Evolutionary conservation across 768 basidiomycete species (phyloP), one percentile per base, ranked within the genome.

Genomic region (Cubamyces sp.): DNA sequence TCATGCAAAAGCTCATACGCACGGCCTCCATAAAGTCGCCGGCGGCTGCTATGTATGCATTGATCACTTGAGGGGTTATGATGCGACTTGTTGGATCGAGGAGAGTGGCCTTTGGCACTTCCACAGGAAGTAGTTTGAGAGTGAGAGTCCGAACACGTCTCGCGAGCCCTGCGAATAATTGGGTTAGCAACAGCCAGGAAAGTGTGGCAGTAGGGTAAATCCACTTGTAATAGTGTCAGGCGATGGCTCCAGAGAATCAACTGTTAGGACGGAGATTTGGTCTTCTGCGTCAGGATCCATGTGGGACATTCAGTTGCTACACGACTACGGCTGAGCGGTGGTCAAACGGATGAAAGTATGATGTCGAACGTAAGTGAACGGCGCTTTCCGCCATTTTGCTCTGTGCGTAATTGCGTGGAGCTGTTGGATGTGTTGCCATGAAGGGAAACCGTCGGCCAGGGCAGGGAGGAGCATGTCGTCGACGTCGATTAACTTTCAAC

Each of bases 1-100:
- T n/a, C n/a, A n/a, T n/a, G n/a, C n/a, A n/a, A 3, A 15, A 42
- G 46, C 23, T 19, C 52, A n/a, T 28, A 73, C 87, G 65, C 69
- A 94, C 92, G 25, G 91, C 91, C 69, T 94, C 91, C 14, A 79
- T 73, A 70, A 94, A 94, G 75, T 96, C 93, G 6, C 95, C 95
- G 8, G 90, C 95, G 21, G 92, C 89, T 53, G 82, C 83, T 26
- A 78, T 81, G 69, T 88, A 97, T 1, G 93, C 85, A 45, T 78
- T 77, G 59, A 97, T 82, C 46, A 96, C 91, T 53, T 81, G 78
- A 0, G 88, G 88, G 0, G 92, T 94, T 45, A 96, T 91, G 53
- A 94, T 80, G 62, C 91, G 83, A 73, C 88, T 91, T 0, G 91
- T 94, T 0, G 93, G 84, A 34, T 88, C 86, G 68, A 80, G 84